A percentile compares a stretch with the other conserved stretches of the same genome.
Conservation (phyloP, 2,329 filamentous ascomycete species). For the Alternaria hordeiaustralica region DNA sequence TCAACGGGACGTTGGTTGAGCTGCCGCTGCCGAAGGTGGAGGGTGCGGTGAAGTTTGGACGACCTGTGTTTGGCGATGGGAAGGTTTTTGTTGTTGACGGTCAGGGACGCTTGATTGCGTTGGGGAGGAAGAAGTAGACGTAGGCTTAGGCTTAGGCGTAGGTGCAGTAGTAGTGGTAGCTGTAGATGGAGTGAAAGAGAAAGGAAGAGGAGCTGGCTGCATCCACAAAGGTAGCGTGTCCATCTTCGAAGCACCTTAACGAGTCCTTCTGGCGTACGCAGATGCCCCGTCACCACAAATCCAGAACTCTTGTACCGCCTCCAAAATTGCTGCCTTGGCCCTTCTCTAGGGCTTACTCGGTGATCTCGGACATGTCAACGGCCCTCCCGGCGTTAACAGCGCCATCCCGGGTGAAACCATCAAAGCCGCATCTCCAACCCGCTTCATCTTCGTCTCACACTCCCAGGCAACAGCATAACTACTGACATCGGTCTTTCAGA, state of each 20-base stretch:
- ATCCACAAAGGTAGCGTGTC: constrained; percentile 9
- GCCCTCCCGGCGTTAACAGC: background rate
- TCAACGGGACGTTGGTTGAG: constrained; percentile 44
- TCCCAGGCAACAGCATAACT: constrained; percentile 7
- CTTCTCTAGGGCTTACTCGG: background rate
- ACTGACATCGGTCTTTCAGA: background rate
- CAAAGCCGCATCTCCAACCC: background rate
- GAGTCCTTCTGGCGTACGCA: background rate
- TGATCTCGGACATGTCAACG: background rate
- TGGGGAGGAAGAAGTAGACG: background rate
- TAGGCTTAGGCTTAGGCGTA: background rate
- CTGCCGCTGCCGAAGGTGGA: constrained; percentile 49
- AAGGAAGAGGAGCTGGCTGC: background rate
- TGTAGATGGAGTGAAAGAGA: background rate
- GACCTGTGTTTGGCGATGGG: constrained; percentile 50
- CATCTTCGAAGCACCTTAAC: background rate
- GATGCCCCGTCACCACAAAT: background rate
- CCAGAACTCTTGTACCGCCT: background rate
- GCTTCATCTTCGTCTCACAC: background rate
- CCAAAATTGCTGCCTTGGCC: background rate
- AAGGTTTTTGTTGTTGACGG: constrained; percentile 33
- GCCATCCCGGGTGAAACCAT: background rate
- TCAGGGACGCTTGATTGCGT: constrained; percentile 15
- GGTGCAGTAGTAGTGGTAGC: background rate
- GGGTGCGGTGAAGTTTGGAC: constrained; percentile 50